Conservation (phyloP, 257 asterid species). For the Mitragyna speciosa region DNA sequence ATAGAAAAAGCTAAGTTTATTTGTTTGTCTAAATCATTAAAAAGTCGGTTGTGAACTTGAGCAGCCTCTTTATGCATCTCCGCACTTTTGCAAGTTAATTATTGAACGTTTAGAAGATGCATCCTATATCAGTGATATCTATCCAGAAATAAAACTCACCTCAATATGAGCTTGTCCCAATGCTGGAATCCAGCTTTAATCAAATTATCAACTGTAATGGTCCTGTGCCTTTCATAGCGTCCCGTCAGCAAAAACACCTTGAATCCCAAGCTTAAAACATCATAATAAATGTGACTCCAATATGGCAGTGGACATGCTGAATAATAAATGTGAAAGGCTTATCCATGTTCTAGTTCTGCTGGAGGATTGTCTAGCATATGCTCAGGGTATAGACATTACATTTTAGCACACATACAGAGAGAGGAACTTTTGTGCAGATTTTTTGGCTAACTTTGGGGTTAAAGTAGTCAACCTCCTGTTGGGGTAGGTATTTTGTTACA, state of each 20-base stretch:
- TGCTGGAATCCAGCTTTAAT: conserved; percentile 56
- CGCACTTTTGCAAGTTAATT: background rate
- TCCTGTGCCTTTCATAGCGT: conserved; percentile 61
- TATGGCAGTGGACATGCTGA: too few relatives aligned
- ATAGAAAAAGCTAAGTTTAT: background rate
- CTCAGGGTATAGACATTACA: too few relatives aligned
- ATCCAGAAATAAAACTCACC: conserved; percentile 37
- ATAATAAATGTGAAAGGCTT: too few relatives aligned
- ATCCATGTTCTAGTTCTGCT: too few relatives aligned
- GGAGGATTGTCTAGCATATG: too few relatives aligned
- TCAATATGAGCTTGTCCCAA: conserved; percentile 74
- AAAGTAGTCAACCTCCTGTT: too few relatives aligned
- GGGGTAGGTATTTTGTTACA: too few relatives aligned
- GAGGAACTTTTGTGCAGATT: too few relatives aligned
- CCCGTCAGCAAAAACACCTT: conserved; percentile 69
- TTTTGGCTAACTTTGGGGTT: too few relatives aligned
- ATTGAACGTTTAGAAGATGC: background rate
- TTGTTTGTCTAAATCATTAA: background rate
- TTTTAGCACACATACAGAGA: too few relatives aligned
- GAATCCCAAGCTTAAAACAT: conserved; percentile 57
- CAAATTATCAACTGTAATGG: conserved; percentile 61
- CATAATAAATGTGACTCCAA: conserved; percentile 38
- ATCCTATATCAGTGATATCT: background rate
- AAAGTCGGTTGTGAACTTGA: background rate
- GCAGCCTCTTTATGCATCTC: background rate